Percentiles rank a stretch among this genome's conserved stretches.
Evolutionary conservation across 345 rosid genomes (phyloP).

Genomic region (Eutrema heterophyllum): DNA sequence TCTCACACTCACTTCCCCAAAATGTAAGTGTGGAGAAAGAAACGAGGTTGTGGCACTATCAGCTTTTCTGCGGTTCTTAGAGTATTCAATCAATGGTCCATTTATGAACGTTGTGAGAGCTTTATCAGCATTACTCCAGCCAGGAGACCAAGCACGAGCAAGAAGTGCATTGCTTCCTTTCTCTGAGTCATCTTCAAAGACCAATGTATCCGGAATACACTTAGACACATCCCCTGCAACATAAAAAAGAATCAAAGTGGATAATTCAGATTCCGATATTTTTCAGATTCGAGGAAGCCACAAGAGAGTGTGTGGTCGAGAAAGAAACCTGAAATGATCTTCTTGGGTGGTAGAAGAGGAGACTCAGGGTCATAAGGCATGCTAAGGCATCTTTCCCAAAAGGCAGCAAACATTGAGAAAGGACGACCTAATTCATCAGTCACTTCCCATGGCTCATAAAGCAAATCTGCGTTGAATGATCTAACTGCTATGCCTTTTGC

Average conservation of each 20-base stretch:
- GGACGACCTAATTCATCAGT: slow-evolving; percentile 74
- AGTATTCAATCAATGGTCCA: slow-evolving; percentile 85
- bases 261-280: not conserved
- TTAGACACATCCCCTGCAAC: slow-evolving; percentile 68
- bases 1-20: slow-evolving; percentile 96
- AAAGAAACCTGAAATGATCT: slow-evolving; percentile 73
- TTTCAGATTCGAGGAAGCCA: not conserved
- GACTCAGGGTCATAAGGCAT: slow-evolving; percentile 97
- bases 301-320: not conserved
- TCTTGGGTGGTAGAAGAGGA: slow-evolving; percentile 97
- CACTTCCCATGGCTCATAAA: slow-evolving; percentile 98
- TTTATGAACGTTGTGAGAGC: slow-evolving; percentile 82
- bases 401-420: slow-evolving; percentile 67
- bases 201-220: slow-evolving; percentile 61
- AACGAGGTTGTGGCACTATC: slow-evolving; percentile 96
- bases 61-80: slow-evolving; percentile 83
- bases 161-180: slow-evolving; percentile 97
- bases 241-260: not conserved
- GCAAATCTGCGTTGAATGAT: slow-evolving; percentile 92
- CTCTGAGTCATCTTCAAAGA: slow-evolving; percentile 89
- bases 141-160: slow-evolving; percentile 98
- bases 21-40: slow-evolving; percentile 95
- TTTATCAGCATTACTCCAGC: slow-evolving; percentile 93
- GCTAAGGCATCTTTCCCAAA: slow-evolving; percentile 95
- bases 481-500: slow-evolving; percentile 69